Evolutionary conservation across 441 rosid species (phyloP).

Genomic region (Populus hybrid): DNA sequence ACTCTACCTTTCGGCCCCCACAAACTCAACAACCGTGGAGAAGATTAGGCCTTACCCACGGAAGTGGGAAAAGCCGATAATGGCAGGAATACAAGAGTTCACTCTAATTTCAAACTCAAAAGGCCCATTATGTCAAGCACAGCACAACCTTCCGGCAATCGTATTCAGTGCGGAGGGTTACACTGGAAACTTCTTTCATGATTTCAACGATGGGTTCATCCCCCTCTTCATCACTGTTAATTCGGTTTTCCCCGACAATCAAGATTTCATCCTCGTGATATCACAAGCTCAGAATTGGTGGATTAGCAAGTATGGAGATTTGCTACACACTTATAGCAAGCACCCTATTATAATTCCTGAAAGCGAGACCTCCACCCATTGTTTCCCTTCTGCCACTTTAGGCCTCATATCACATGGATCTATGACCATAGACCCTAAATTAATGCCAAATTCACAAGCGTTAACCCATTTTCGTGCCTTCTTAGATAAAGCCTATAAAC

Average conservation of each 20-base stretch:
- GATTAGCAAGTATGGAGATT: conserved; percentile 44
- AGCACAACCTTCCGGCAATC: conserved; percentile 46
- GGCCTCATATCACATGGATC: conserved; percentile 61
- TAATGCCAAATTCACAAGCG: conserved; percentile 36
- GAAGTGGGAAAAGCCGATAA: conserved; percentile 35
- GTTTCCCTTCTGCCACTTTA: conserved; percentile 40
- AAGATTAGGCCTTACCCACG: conserved; percentile 59
- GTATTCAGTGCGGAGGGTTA: conserved; percentile 61
- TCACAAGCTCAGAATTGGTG: conserved; percentile 49
- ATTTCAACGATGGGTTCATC: conserved; percentile 56
- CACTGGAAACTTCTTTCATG: conserved; percentile 67
- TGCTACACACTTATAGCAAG: conserved; percentile 35
- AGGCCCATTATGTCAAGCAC: conserved; percentile 26
- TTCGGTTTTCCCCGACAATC: conserved; percentile 28
- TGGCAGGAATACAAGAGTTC: conserved; percentile 41
- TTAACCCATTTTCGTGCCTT: conserved; percentile 41
- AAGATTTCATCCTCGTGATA: conserved; percentile 45
- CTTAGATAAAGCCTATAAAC: conserved; percentile 34
- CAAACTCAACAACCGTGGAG: conserved; percentile 13
- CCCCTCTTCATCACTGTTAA: conserved; percentile 61
- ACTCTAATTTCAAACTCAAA: conserved; percentile 33
- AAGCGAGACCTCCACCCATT: conserved; percentile 42
- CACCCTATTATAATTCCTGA: conserved; percentile 45
- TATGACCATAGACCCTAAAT: conserved; percentile 34
- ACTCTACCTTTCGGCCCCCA: conserved; percentile 25